Conservation (phyloP, 176 grass and related monocot species). For the Pharus latifolius region DNA sequence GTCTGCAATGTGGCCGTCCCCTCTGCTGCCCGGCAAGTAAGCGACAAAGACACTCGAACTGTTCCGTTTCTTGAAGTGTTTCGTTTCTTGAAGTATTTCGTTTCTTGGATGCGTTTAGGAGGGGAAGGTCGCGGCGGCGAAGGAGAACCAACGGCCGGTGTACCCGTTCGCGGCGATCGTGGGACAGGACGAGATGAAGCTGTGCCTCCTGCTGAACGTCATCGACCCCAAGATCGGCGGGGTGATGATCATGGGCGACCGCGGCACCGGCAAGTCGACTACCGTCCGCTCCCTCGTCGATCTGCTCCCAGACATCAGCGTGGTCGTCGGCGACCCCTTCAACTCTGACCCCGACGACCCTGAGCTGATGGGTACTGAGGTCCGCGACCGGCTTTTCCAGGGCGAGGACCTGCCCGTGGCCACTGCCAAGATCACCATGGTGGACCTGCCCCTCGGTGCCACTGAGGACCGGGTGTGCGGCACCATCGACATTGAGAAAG, state of each 20-base stretch:
- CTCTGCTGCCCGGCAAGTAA: slow-evolving; percentile 37
- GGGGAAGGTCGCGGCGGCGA: slow-evolving; percentile 16
- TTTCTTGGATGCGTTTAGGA: neutral
- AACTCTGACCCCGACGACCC: slow-evolving; percentile 95
- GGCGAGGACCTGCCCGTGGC: slow-evolving; percentile 44
- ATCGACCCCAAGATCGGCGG: slow-evolving; percentile 99
- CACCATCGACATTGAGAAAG: slow-evolving; percentile 99
- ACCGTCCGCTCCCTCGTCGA: slow-evolving; percentile 90
- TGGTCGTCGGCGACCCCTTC: slow-evolving; percentile 88
- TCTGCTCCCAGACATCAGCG: slow-evolving; percentile 77
- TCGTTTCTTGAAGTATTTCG: neutral
- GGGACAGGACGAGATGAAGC: slow-evolving; percentile 99
- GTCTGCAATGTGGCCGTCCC: slow-evolving; percentile 56
- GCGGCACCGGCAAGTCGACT: slow-evolving; percentile 94
- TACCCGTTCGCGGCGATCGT: slow-evolving; percentile 95
- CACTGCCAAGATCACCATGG: slow-evolving; percentile 84
- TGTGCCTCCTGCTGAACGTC: slow-evolving; percentile 92
- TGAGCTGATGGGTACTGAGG: slow-evolving; percentile 75
- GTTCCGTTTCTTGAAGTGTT: neutral
- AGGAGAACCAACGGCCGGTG: slow-evolving; percentile 79
- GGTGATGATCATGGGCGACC: slow-evolving; percentile 99
- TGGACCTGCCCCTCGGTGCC: slow-evolving; percentile 91
- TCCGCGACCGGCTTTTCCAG: slow-evolving; percentile 38
- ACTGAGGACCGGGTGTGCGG: slow-evolving; percentile 96
- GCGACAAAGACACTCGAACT: neutral